Conservation (phyloP, 768 basidiomycete genomes). For the Podaxis pistillaris region DNA sequence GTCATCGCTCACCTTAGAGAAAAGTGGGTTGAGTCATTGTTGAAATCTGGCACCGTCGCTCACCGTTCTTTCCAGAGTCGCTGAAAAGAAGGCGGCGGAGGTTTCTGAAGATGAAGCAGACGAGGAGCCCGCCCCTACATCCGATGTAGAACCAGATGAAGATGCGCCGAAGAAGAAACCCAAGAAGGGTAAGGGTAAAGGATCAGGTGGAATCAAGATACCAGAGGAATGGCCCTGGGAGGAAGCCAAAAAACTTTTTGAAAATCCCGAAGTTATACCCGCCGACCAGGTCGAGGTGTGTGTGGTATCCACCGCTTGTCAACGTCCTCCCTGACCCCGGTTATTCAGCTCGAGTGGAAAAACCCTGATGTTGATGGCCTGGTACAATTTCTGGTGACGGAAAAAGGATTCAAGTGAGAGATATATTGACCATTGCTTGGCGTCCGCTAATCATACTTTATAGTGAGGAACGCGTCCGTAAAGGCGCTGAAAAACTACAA, state of each 20-base stretch:
- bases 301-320: conserved; percentile 21
- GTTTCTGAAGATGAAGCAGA: conserved; percentile 30
- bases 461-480: conserved; percentile 96
- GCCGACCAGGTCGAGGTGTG: conserved; percentile 88
- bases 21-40: conserved; percentile 47
- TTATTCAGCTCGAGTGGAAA: conserved; percentile 85
- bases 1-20: conserved; percentile 78
- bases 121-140: conserved; percentile 15
- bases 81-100: conserved; percentile 38
- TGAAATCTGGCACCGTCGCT: neutral
- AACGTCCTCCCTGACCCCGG: neutral
- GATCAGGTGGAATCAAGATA: conserved; percentile 74
- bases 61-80: conserved; percentile 32
- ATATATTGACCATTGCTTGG: neutral
- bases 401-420: conserved; percentile 96
- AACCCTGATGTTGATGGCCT: conserved; percentile 91
- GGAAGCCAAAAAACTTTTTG: conserved; percentile 88
- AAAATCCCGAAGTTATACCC: conserved; percentile 86
- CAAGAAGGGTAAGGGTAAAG: conserved; percentile 55
- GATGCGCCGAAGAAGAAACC: conserved; percentile 36
- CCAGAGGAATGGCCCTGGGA: conserved; percentile 99
- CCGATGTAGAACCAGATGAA: conserved; percentile 19
- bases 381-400: conserved; percentile 87
- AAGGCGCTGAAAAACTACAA: conserved; percentile 89
- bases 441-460: conserved; percentile 5